Evolutionary conservation across 2,329 filamentous ascomycete genomes (phyloP).

Genomic region (Colletotrichum sp.): DNA sequence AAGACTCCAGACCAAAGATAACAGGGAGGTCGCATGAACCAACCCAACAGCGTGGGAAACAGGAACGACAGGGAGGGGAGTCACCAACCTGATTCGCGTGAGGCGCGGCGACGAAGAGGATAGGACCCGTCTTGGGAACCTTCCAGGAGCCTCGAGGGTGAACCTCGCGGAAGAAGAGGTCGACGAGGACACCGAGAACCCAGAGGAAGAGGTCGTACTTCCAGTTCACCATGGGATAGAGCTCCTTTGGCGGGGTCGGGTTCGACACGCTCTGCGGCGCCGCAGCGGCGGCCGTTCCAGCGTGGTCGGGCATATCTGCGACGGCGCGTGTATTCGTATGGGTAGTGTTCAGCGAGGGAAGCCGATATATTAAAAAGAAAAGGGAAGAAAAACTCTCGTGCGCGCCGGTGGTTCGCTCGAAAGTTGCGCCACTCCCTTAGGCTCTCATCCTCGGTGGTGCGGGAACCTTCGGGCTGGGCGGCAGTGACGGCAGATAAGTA

Average conservation of each 20-base stretch:
- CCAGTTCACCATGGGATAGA: slow-evolving; percentile 73
- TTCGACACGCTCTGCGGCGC: slow-evolving; percentile 28
- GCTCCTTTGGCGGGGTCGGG: slow-evolving; percentile 50
- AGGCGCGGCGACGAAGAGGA: slow-evolving; percentile 95
- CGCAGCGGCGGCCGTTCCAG: slow-evolving; percentile 20
- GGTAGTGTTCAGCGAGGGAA: background rate
- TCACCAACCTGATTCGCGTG: slow-evolving; percentile 85
- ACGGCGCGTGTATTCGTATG: background rate
- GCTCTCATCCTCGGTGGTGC: slow-evolving; percentile 15
- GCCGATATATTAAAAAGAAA: background rate
- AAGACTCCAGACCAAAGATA: background rate
- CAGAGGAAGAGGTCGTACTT: slow-evolving; percentile 82
- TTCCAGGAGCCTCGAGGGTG: slow-evolving; percentile 96
- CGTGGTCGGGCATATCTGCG: slow-evolving; percentile 11
- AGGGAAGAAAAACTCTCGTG: background rate
- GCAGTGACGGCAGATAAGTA: background rate
- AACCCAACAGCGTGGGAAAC: fast-evolving
- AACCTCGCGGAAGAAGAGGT: slow-evolving; percentile 98
- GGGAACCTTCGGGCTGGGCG: slow-evolving; percentile 7
- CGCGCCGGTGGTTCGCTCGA: background rate
- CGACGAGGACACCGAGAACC: slow-evolving; percentile 81
- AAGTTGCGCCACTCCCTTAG: slow-evolving; percentile 20
- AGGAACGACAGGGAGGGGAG: background rate
- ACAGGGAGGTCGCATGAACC: background rate
- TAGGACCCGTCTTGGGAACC: slow-evolving; percentile 84